Conservation (phyloP, 164 flowering plant species). For the Vitis riparia region DNA sequence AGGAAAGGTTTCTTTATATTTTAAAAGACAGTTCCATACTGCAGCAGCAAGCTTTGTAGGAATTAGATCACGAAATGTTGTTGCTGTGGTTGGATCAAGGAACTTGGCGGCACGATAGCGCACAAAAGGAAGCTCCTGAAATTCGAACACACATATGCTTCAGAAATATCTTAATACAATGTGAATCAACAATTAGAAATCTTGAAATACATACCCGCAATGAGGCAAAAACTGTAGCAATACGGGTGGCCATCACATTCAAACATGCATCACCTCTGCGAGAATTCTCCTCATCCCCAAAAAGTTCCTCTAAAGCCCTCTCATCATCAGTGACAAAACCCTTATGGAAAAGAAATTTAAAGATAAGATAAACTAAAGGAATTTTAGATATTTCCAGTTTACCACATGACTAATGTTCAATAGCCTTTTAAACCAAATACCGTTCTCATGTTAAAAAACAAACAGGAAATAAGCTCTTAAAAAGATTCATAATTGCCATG, state of each 20-base stretch:
- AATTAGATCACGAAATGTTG: conserved; percentile 73
- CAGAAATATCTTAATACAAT: conserved; percentile 3
- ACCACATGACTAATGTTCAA: too few species aligned
- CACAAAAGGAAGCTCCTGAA: conserved; percentile 88
- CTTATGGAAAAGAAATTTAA: conserved; percentile 30
- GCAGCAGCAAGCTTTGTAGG: conserved; percentile 93
- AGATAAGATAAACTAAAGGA: too few species aligned
- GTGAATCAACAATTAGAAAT: neutral
- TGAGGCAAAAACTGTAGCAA: conserved; percentile 97
- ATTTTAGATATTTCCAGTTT: too few species aligned
- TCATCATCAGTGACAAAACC: conserved; percentile 91
- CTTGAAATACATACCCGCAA: conserved; percentile 53
- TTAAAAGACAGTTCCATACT: conserved; percentile 71
- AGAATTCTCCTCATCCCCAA: conserved; percentile 73
- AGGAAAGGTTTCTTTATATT: conserved; percentile 67
- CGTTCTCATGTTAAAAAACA: too few species aligned
- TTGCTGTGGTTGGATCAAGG: conserved; percentile 68
- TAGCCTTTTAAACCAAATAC: too few species aligned
- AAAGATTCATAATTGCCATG: too few species aligned
- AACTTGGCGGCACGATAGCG: conserved; percentile 86
- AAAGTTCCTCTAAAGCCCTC: conserved; percentile 80
- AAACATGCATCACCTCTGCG: conserved; percentile 67
- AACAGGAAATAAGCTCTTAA: too few species aligned
- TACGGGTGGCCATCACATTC: conserved; percentile 79
- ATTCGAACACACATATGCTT: conserved; percentile 2